Base-by-base conservation (phyloP, 805 yeast genomes). In the Citeromyces matritensis region DNA sequence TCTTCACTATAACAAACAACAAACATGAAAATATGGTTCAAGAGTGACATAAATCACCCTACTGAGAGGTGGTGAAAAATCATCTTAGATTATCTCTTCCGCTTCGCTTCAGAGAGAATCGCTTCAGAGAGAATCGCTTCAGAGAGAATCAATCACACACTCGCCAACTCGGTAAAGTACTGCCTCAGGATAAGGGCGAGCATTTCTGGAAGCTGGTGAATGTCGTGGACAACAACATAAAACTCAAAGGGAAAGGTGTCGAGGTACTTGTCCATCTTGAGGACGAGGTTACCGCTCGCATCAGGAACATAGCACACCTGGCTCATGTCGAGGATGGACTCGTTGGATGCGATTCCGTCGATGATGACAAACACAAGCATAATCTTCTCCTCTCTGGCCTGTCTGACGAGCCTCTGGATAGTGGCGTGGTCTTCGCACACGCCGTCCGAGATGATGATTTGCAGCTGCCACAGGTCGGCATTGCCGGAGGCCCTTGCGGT, bases 221-320 rank as follows among this genome's bases (percentile, higher is more conserved):
- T 80, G 47, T 88, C 74, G 42, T 81, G 75, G 15, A 91, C 96
- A 41, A 93, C 88, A 36, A 88, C 95, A 48, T 88, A 91, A 50
- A 80, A 91, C 49, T 91, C 97, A 55, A 91, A 91, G 43, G 99
- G 97, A 75, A 91, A 91, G 19, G 81, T 69, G 43, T 88, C 95
- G 51, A 91, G 65, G 47, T 91, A 91, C 42, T 76, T 81, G 37
- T 73, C 76, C 36, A 91, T 91, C 48, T 77, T 66, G 39, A 93
- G 58, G 29, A 69, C 68, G 72, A 73, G 65, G 35, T 66, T 68
- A 3, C 96, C 96, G 32, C 60, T 58, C 9, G 55, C 61, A 48
- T 78, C 88, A 3, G 76, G 63, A n/a, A 65, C 67, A 45, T 86
- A 91, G 37, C 66, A 73, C 19, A 86, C 98, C 57, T 88, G 96